Conservation (phyloP, 1,139 yeast genomes). For the Candida dubliniensis region DNA sequence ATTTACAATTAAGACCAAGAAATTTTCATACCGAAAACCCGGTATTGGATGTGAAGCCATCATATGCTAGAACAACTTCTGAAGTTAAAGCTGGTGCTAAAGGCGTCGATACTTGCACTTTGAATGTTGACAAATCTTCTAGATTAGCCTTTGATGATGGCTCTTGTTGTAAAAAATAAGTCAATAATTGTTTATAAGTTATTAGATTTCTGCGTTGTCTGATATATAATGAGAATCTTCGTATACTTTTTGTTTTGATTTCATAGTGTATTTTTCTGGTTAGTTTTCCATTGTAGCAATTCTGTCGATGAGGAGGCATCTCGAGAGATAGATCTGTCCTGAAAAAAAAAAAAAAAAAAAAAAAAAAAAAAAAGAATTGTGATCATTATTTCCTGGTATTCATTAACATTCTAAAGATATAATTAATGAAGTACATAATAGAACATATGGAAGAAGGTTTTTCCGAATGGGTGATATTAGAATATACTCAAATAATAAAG, state of each 20-base stretch:
- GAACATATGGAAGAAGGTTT: slow-evolving; percentile 98
- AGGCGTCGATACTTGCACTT: slow-evolving; percentile 37
- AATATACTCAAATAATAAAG: slow-evolving; percentile 75
- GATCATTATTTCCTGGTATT: no score
- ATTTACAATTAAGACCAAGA: slow-evolving; percentile 73
- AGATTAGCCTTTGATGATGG: slow-evolving; percentile 34
- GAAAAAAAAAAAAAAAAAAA: no score
- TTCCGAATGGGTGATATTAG: slow-evolving; percentile 93
- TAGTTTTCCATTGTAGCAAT: no score
- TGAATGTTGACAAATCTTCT: slow-evolving; percentile 42
- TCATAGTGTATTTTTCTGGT: neutral
- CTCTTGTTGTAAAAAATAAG: slow-evolving; percentile 21
- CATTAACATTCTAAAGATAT: neutral
- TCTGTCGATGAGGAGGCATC: no score
- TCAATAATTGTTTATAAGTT: neutral
- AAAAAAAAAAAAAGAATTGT: neutral
- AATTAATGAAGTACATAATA: slow-evolving; percentile 76
- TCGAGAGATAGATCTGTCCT: no score
- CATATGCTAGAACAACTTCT: slow-evolving; percentile 62
- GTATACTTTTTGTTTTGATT: neutral
- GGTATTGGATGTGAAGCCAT: slow-evolving; percentile 70
- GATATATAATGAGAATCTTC: neutral
- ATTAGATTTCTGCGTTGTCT: no score
- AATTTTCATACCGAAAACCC: slow-evolving; percentile 78
- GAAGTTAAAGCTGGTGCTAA: slow-evolving; percentile 48